phyloP scores from a whole-genome alignment of 192 early-diverging fungal genomes.

The Nowakowskiella sp. region DNA sequence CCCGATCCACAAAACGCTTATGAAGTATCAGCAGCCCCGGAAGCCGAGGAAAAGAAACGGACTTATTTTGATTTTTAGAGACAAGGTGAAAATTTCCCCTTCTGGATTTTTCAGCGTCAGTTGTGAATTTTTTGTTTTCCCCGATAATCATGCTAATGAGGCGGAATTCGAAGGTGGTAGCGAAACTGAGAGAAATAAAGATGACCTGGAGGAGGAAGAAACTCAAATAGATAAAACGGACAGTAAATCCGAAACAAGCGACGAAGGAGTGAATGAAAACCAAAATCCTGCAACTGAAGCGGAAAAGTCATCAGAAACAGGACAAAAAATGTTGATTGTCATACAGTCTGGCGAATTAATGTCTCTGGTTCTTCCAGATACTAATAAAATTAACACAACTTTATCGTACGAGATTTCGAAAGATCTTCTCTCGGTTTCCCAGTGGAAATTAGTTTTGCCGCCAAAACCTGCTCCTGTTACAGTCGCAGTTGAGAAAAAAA shows the following conservation, averaged over 20 bases:
- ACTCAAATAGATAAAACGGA: conserved; percentile 18
- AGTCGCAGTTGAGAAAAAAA: no score
- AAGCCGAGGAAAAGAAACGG: neutral
- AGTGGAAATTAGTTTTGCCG: conserved; percentile 38
- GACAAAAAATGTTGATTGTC: conserved; percentile 26
- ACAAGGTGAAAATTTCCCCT: conserved; percentile 28
- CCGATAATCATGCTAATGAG: conserved; percentile 32
- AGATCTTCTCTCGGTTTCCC: conserved; percentile 10
- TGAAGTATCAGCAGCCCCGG: neutral
- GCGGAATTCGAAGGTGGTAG: conserved; percentile 9
- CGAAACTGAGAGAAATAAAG: conserved; percentile 10
- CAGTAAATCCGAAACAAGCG: conserved; percentile 7
- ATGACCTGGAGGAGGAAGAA: conserved; percentile 16
- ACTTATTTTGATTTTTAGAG: conserved; percentile 5
- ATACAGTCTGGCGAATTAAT: conserved; percentile 28
- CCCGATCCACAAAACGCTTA: conserved; percentile 5
- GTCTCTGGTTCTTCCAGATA: conserved; percentile 24
- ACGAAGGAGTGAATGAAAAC: conserved; percentile 22
- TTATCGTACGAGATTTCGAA: conserved; percentile 32
- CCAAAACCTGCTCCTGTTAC: no score
- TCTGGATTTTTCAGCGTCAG: conserved; percentile 43
- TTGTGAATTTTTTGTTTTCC: conserved; percentile 34
- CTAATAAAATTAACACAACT: conserved; percentile 23
- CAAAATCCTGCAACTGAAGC: neutral
- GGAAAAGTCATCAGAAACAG: conserved; percentile 8